These are phyloP conservation scores for Nitzschia sp. DNA, from an alignment of 108 stramenopile genomes.

Conservation along the genomic window DNA sequence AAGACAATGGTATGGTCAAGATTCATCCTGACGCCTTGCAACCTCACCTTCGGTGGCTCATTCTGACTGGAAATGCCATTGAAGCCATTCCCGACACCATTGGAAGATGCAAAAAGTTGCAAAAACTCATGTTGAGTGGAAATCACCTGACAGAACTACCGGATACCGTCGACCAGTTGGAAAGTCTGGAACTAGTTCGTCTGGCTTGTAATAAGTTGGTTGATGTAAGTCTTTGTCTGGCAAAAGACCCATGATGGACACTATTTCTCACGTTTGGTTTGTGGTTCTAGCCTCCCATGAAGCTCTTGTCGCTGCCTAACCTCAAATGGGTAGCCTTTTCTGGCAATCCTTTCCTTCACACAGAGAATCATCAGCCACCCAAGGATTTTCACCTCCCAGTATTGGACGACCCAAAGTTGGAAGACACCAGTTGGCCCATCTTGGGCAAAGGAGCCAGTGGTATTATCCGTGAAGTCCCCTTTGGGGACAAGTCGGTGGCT, in stretches of 20 bases:
- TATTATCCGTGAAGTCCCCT: conserved; percentile 38
- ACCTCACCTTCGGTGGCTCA: conserved; percentile 61
- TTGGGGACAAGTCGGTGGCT: conserved; percentile 19
- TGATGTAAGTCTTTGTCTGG: conserved; percentile 5
- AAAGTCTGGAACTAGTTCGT: conserved; percentile 55
- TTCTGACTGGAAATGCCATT: conserved; percentile 62
- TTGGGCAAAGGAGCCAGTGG: conserved; percentile 64
- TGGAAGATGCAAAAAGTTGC: conserved; percentile 51
- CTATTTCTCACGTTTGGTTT: not conserved
- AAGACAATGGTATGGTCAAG: conserved; percentile 38
- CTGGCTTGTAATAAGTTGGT: conserved; percentile 54
- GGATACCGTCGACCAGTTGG: conserved; percentile 28
- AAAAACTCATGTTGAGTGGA: conserved; percentile 68
- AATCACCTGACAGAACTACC: conserved; percentile 45
- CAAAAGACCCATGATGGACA: too few species aligned
- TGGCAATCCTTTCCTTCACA: conserved; percentile 52
- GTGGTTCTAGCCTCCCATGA: conserved; percentile 40
- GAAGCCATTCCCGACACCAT: conserved; percentile 46
- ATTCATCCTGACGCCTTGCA: conserved; percentile 63
- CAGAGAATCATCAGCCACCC: too few species aligned
- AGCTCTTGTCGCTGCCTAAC: conserved; percentile 37
- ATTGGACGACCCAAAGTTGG: conserved; percentile 28
- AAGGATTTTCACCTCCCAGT: not conserved
- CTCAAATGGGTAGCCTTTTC: conserved; percentile 56
- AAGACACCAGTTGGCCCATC: conserved; percentile 24